Conservation (phyloP, 129 eudicot species). For the Saposhnikovia divaricata region DNA sequence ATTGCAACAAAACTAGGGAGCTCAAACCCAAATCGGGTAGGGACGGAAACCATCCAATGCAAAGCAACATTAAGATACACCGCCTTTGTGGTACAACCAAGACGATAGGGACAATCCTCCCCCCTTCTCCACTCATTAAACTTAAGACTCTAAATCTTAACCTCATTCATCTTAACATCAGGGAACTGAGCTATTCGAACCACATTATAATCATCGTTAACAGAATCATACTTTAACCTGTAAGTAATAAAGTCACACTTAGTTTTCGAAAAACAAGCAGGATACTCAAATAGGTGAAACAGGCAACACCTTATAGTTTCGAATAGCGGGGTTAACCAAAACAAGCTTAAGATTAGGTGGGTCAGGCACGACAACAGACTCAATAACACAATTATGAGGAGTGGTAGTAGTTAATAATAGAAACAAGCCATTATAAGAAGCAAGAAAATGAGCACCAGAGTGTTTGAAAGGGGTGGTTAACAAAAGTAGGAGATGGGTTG, state of each 20-base stretch:
- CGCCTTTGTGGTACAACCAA: neutral
- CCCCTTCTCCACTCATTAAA: neutral
- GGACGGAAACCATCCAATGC: neutral
- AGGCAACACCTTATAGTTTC: neutral
- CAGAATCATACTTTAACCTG: neutral
- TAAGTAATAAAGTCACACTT: neutral
- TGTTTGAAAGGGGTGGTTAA: neutral
- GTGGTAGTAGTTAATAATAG: no score
- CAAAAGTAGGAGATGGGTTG: neutral
- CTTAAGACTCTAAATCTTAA: neutral
- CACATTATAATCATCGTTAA: neutral
- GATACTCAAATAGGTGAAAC: neutral
- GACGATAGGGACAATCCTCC: neutral
- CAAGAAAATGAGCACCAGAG: neutral
- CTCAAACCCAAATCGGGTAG: neutral
- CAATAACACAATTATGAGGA: no score
- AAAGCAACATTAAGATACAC: neutral
- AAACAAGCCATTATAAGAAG: neutral
- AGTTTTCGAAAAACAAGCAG: neutral
- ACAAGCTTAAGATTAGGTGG: neutral
- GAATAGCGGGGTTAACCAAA: neutral
- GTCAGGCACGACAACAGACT: neutral
- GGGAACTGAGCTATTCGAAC: neutral
- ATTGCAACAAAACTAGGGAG: neutral
- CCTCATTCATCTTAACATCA: neutral